A percentile compares a stretch with the other conserved stretches of the same genome.
phyloP scores from a whole-genome alignment of 768 basidiomycete species.

The Tulasnella sp. region DNA sequence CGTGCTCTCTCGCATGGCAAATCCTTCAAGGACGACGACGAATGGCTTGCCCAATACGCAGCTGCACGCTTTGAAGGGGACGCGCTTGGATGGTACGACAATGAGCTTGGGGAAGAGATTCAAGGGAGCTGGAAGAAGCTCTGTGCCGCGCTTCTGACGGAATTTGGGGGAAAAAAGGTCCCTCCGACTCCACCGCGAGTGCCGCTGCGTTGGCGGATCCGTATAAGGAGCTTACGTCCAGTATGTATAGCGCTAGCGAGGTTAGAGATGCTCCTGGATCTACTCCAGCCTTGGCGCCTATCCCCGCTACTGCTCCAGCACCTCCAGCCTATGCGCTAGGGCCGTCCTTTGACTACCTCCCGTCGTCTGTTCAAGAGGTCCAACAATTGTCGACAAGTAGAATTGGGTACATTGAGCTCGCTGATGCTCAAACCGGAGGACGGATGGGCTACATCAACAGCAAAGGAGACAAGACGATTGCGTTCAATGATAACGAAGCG shows the following conservation, averaged over 20 bases:
- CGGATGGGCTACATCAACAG: not conserved
- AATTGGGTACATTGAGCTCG: not conserved
- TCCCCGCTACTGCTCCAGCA: not conserved
- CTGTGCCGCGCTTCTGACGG: not conserved
- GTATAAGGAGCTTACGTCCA: not conserved
- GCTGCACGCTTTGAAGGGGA: not conserved
- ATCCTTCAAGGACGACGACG: not conserved
- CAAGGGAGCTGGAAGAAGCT: not conserved
- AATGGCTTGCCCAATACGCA: not conserved
- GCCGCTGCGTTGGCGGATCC: not conserved
- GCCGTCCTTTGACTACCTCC: not conserved
- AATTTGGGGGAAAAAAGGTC: not conserved
- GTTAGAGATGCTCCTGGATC: not conserved
- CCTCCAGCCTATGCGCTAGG: not conserved
- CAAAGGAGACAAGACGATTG: not conserved
- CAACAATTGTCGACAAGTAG: not conserved
- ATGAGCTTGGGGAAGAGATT: not conserved
- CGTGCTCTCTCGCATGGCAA: not conserved
- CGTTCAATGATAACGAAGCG: not conserved
- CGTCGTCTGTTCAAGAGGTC: not conserved
- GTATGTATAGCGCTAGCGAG: too few species aligned
- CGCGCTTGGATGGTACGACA: not conserved
- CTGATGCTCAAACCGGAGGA: not conserved
- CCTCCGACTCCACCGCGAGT: not conserved
- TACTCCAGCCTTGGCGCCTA: not conserved